These are phyloP conservation scores for Tilletia setariae DNA, from an alignment of 1,284 basidiomycete species.

Conservation along the genomic window DNA sequence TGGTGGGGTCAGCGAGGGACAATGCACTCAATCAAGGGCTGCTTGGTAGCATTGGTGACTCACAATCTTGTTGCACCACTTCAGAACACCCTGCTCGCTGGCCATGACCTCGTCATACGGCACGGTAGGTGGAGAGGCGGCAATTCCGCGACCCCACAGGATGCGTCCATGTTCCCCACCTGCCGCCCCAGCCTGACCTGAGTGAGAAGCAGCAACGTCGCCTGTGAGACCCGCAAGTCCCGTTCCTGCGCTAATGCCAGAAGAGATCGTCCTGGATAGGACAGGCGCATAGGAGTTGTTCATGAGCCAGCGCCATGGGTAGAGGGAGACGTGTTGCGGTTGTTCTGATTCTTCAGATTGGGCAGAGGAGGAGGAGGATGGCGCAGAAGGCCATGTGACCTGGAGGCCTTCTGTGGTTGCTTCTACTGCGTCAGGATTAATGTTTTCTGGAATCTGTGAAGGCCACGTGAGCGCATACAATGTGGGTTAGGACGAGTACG, in stretches of 20 bases:
- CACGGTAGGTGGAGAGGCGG: constrained; percentile 71
- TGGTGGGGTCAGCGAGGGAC: constrained; percentile 30
- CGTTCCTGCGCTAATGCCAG: too few species aligned
- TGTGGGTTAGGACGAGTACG: constrained; percentile 6
- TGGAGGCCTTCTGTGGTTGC: constrained; percentile 64
- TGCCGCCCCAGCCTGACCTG: background rate
- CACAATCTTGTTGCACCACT: constrained; percentile 79
- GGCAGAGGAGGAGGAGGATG: background rate
- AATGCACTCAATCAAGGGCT: background rate
- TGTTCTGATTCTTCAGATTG: constrained; percentile 3
- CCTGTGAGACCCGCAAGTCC: too few species aligned
- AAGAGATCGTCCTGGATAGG: constrained; percentile 24
- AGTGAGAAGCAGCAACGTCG: too few species aligned
- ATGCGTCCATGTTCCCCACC: constrained; percentile 17
- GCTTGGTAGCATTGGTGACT: constrained; percentile 44
- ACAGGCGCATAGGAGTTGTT: constrained; percentile 72
- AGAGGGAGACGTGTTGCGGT: constrained; percentile 67
- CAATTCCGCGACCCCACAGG: constrained; percentile 77
- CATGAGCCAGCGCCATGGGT: constrained; percentile 81
- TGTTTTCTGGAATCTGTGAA: constrained; percentile 69
- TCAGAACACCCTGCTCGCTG: constrained; percentile 68
- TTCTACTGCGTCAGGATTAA: constrained; percentile 66
- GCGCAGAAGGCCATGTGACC: constrained; percentile 61
- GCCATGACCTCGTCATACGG: constrained; percentile 73
- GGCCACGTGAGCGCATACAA: background rate